Evolutionary conservation across 805 yeast species (phyloP), one percentile per base, ranked within the genome.

Genomic region (Spathaspora sp.): DNA sequence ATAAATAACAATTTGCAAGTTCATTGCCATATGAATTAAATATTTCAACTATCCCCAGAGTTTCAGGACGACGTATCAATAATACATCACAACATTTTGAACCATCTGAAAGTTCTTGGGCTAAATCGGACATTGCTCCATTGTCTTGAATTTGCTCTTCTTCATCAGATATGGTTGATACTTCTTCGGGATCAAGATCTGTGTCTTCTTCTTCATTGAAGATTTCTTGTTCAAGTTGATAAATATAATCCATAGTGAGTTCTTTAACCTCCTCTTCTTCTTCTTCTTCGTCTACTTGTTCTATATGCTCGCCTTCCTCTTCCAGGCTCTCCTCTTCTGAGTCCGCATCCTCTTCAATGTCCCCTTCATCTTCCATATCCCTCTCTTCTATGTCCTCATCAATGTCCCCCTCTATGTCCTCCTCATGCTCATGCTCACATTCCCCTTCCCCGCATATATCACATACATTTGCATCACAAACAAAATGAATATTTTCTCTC

Each of bases 1-100:
- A 65, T 42, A 92, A 68, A 38, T 80, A 77, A 0, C 87, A 74
- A 57, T 88, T 89, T 14, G 85, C 68, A 40, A 86, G 72, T 26
- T 83, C 86, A 52, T 72, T 68, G 0, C 97, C 97, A 60, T 91
- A 92, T 0, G 94, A 83, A 67, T 89, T 91, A 72, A 84, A 88
- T 12, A 93, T 61, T 61, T 93, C 97, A 52, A 57, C 61, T 29
- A n/a, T n/a, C n/a, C n/a, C n/a, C n/a, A n/a, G n/a, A n/a, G n/a
- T n/a, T 1, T 59, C 48, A 0, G 88, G 80, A 1, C 67, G 61
- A 12, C 62, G 64, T 17, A 74, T 70, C 2, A 85, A 60, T 0
- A 80, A 74, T 12, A 91, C 81, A 58, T 90, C 97, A 58, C 96
- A 89, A 56, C 91, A 85, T 52, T 81, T 68, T 28, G 73, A 59